Conservation (phyloP, 352 stramenopile genomes). For the Phytopythium vexans region DNA sequence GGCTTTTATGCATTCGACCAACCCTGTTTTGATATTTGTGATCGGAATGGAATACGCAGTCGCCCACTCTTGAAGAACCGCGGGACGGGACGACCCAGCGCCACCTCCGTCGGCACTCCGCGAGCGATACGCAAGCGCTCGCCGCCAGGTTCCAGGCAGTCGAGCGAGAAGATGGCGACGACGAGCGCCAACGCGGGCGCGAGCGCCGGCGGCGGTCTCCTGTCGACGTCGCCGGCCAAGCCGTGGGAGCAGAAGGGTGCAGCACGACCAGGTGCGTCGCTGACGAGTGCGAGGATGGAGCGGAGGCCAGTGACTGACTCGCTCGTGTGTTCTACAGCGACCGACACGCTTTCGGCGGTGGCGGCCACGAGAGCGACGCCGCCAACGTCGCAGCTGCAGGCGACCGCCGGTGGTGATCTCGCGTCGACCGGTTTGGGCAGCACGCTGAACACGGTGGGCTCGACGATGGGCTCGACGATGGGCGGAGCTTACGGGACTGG, state of each 20-base stretch:
- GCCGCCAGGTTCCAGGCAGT: background rate
- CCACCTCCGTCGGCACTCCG: background rate
- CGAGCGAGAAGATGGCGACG: conserved; percentile 21
- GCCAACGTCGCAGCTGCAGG: conserved; percentile 3
- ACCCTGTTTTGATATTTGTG: background rate
- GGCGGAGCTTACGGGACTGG: conserved; percentile 14
- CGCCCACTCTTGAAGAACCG: conserved; percentile 5
- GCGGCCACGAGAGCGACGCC: conserved; percentile 11
- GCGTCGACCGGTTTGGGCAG: conserved; percentile 2
- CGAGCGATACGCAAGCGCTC: conserved; percentile 9
- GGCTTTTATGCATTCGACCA: too few relatives aligned
- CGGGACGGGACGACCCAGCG: background rate
- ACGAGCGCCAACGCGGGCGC: conserved; percentile 13
- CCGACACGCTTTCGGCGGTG: conserved; percentile 13
- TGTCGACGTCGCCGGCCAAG: conserved; percentile 26
- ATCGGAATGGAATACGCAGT: background rate
- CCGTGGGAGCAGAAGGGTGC: conserved; percentile 44
- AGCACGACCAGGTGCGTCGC: conserved; percentile 20
- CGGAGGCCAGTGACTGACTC: conserved; percentile 1
- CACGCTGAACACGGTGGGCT: conserved; percentile 6
- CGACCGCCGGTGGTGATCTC: conserved; percentile 5
- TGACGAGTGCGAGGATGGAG: conserved; percentile 4
- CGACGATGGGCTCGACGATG: conserved; percentile 10
- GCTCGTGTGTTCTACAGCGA: conserved; percentile 6
- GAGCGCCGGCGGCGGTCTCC: background rate